Evolutionary conservation across 1,139 yeast species (phyloP), one percentile per base, ranked within the genome.

Genomic region (Lodderomyces oxycetoniae): DNA sequence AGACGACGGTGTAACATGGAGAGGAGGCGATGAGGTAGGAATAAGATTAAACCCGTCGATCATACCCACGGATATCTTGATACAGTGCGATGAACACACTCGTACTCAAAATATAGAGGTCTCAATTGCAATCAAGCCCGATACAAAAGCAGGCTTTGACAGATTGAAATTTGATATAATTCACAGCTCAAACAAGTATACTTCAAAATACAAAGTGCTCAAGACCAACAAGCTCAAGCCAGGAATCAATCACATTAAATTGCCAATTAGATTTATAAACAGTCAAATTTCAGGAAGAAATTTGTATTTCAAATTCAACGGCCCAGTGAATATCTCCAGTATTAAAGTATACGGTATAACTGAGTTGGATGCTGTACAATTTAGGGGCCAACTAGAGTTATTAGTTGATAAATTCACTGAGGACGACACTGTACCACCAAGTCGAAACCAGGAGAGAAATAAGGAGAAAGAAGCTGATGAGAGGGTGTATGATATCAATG

Each of bases 331-430:
- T 21, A 42, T 56, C 3, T 40, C 39, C 4, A 55, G 52, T 32
- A 29, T 67, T 20, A 59, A 63, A 43, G 68, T 58, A 0, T 67
- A 60, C 41, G 74, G 74, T 3, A 55, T 67, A 14, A 57, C 57
- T 30, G 69, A 64, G 38, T 46, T 49, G 28, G 49, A 56, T 38
- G 48, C 64, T 12, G 48, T 55, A 20, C 57, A 59, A 21, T 49
- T 61, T 32, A 53, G 52, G 15, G 48, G 56, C 23, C 57, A 59
- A 23, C 49, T 61, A 31, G 53, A 53, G 5, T 36, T 48, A 30
- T 31, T 61, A 32, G 39, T 57, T 17, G 56, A 53, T 26, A 27
- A 35, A 16, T 39, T 44, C 20, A 47, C 45, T 26, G 42, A 46
- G 26, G 40, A 37, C 6, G 43, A 41, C 26, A 31, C 38, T 30